Evolutionary conservation across 768 basidiomycete species (phyloP), one percentile per base, ranked within the genome.

Genomic region (Candolleomyces efflorescens): DNA sequence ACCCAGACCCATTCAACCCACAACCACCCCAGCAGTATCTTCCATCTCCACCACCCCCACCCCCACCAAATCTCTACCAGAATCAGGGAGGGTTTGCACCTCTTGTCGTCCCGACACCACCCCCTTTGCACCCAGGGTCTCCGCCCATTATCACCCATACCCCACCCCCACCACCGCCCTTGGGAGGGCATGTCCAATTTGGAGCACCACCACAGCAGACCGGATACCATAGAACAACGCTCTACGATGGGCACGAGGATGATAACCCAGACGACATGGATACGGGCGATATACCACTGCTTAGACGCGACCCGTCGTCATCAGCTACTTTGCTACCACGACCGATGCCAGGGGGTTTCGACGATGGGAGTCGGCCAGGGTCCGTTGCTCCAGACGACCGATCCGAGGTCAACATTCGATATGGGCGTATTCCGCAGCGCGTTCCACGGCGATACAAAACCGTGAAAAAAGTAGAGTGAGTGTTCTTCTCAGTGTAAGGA

Each of bases 361-460:
- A 68, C 15, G 71, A 75, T 22, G 73, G 72, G 46, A 68, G 59
- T 39, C 60, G 67, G 46, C 56, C 48, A 7, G 38, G 6, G 10
- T 45, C 18, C 23, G 61, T 68, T 37, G 64, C 67, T 41, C 53
- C 59, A 9, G 67, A 69, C 17, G 61, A 60, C 20, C n/a, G 60
- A 55, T 66, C 67, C 18, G 78, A 78, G 48, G 81, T 66, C 65
- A 87, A 89, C 60, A 90, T 91, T 57, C 80, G 92, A 18, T 98
- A 96, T 67, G 95, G 96, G 0, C 77, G 87, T 11, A 94, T 97
- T 58, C 95, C 96, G 0, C 92, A 94, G 67, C 81, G 94, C 22
- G 90, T 97, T 1, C 89, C 93, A 0, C 75, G 96, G 49, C 75
- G 95, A 53, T 86, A 94, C 78, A 96, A 95, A 79, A 98, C 95